Conservation (phyloP, 1,139 yeast genomes). For the Geotrichum europaeum region DNA sequence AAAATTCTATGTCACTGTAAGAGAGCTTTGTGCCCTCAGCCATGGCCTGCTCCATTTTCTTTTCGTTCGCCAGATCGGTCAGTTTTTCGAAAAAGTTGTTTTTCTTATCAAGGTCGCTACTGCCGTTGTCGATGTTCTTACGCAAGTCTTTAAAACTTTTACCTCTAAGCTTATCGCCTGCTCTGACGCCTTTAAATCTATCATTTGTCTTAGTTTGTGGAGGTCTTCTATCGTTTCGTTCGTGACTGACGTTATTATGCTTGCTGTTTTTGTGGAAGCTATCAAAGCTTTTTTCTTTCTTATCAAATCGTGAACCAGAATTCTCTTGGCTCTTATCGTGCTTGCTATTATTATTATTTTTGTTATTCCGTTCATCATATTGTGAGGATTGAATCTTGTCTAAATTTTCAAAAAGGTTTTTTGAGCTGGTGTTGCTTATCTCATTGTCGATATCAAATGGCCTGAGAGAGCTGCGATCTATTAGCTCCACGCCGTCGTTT, state of each 20-base stretch:
- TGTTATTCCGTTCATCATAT: background rate
- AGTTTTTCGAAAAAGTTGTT: conserved; percentile 7
- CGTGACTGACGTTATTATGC: background rate
- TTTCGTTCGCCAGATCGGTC: background rate
- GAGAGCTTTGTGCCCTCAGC: background rate
- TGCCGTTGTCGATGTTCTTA: background rate
- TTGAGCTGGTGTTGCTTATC: background rate
- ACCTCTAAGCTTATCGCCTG: background rate
- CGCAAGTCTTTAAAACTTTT: background rate
- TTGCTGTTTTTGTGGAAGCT: background rate
- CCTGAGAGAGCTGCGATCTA: conserved; percentile 2
- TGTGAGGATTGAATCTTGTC: background rate
- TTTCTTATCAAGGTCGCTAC: background rate
- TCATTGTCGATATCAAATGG: conserved; percentile 5
- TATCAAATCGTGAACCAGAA: background rate
- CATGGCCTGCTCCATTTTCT: background rate
- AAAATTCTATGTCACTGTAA: background rate
- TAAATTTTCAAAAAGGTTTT: background rate
- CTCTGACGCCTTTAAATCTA: background rate
- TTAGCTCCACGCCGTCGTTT: conserved; percentile 3
- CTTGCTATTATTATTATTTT: background rate
- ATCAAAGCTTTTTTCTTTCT: background rate
- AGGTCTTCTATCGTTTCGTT: background rate
- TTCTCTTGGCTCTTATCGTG: background rate
- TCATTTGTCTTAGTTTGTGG: background rate